These are phyloP conservation scores for Physaria fendleri DNA, from an alignment of 345 rosid species.

Conservation along the genomic window DNA sequence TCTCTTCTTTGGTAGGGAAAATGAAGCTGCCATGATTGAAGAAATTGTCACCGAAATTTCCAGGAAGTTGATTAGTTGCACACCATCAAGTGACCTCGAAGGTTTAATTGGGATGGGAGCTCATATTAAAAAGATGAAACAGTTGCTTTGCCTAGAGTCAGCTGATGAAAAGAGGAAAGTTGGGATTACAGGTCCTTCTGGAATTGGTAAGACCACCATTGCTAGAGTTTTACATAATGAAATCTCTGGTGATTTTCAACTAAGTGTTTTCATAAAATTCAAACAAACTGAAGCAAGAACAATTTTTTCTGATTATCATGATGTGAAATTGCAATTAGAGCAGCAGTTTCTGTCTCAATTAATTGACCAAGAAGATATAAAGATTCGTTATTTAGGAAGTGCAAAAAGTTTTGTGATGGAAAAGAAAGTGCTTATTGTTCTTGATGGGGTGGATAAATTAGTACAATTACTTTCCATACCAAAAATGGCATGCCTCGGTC, in stretches of 20 bases:
- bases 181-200: constrained; percentile 12
- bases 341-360: neutral
- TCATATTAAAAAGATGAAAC: neutral
- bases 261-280: neutral
- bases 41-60: neutral
- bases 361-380: neutral
- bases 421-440: neutral
- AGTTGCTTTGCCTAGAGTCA: neutral
- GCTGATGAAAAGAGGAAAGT: neutral
- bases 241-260: neutral
- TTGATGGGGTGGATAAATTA: neutral
- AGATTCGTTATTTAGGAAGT: neutral
- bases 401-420: neutral
- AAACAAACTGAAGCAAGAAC: neutral
- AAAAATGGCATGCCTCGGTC: neutral
- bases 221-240: constrained; percentile 1
- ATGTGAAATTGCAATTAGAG: neutral
- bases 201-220: constrained; percentile 3
- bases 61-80: neutral
- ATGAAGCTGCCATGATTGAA: neutral
- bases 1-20: neutral
- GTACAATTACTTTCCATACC: neutral
- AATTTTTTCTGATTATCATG: neutral
- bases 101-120: neutral
- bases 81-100: neutral